Evolutionary conservation across 768 basidiomycete species (phyloP), one percentile per base, ranked within the genome.

Genomic region (Boletellus emodensis): DNA sequence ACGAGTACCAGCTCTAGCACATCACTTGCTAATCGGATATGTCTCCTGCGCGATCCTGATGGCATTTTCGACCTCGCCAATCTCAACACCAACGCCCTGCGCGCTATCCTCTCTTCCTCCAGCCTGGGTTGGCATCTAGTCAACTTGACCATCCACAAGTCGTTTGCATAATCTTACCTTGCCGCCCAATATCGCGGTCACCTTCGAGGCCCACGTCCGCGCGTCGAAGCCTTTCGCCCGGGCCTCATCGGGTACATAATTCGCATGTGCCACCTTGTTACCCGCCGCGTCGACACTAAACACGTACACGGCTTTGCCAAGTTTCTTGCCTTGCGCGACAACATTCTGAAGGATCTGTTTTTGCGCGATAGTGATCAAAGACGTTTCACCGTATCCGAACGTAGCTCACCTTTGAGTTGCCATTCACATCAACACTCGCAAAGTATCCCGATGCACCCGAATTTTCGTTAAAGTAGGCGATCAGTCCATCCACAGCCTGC

Each of bases 81-180:
- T 67, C 53, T 90, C 77, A 3, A 74, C 70, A 28, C 96, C 96
- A 13, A 95, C 83, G 22, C 96, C 96, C 62, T 94, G 92, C 2
- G 88, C 87, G 48, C 81, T 79, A 34, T 98, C 96, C 52, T 91
- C 91, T 70, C 94, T 97, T 13, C 96, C 96, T 48, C 96, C 96
- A 45, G 92, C 92, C 91, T 94, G 49, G 46, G 48, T 52, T 26
- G 35, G 50, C 22, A 44, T 34, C 53, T 32, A 24, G 47, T 65
- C 30, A 40, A 30, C 9, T 40, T 45, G 45, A 50, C 17, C 46
- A 38, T 46, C 36, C 22, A 40, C 14, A 4, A 18, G 17, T 30
- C 2, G 10, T 44, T 22, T 15, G 1, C 3, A 61, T 72, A 0
- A 24, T n/a, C 63, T 60, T 59, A 91, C 93, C 83, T 95, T 98